These are phyloP conservation scores for Laburnicola sp. DNA, from an alignment of 2,329 filamentous ascomycete genomes.

Conservation along the genomic window DNA sequence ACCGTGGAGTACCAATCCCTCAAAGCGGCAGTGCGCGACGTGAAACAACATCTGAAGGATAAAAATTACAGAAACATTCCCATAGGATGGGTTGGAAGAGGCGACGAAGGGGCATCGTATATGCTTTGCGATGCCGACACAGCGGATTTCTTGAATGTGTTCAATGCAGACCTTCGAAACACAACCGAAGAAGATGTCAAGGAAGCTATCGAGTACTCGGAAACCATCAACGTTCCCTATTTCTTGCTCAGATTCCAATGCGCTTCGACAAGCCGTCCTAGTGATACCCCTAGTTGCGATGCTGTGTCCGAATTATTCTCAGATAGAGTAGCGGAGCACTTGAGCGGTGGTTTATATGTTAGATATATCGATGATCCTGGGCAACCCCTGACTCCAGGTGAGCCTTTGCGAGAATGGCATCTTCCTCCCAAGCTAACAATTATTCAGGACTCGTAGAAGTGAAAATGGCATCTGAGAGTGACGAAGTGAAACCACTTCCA, in stretches of 20 bases:
- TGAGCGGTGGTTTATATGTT: not conserved
- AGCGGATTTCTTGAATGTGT: not conserved
- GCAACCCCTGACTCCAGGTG: too few species aligned
- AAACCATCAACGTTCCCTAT: not conserved
- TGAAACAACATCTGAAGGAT: not conserved
- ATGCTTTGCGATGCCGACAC: too few species aligned
- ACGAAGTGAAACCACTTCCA: not conserved
- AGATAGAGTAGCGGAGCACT: too few species aligned
- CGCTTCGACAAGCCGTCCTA: too few species aligned
- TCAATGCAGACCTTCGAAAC: not conserved
- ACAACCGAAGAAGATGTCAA: not conserved
- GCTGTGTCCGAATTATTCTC: not conserved
- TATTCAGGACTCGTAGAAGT: too few species aligned
- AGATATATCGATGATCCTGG: too few species aligned
- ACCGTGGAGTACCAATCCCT: not conserved
- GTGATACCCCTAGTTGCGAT: not conserved
- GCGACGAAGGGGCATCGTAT: not conserved
- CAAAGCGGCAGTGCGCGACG: conserved; percentile 3
- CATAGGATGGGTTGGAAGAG: not conserved
- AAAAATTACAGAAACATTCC: conserved; percentile 2
- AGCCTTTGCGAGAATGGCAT: too few species aligned
- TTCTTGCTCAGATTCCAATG: not conserved
- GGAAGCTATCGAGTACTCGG: not conserved
- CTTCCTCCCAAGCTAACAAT: too few species aligned
- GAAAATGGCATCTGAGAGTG: too few species aligned